These are phyloP conservation scores for Ganoderma multipileum DNA, from an alignment of 1,284 basidiomycete species.

Conservation along the genomic window DNA sequence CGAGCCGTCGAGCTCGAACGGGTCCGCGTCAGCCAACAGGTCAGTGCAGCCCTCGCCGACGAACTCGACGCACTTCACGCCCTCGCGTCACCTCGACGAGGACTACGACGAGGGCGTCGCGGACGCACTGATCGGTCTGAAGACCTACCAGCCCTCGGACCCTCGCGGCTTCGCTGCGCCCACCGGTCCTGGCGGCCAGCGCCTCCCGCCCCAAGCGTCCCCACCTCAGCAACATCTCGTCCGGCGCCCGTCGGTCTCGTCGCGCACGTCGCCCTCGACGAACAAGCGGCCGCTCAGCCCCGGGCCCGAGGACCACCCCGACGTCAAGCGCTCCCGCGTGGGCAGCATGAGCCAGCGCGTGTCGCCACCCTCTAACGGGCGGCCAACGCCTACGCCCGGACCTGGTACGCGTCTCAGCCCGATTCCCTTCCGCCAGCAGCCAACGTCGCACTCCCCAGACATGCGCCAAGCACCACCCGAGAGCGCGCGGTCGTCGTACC, in stretches of 20 bases:
- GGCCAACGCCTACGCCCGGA: slow-evolving; percentile 49
- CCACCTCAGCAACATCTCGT: slow-evolving; percentile 32
- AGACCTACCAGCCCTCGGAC: slow-evolving; percentile 44
- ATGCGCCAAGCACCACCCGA: slow-evolving; percentile 49
- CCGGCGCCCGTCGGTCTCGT: slow-evolving; percentile 36
- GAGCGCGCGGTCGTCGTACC: slow-evolving; percentile 47
- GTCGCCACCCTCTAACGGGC: slow-evolving; percentile 57
- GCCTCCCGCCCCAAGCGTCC: slow-evolving; percentile 19
- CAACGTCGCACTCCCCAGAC: slow-evolving; percentile 62
- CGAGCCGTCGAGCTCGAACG: slow-evolving; percentile 66
- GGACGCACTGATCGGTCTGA: slow-evolving; percentile 71
- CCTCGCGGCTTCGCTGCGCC: slow-evolving; percentile 35
- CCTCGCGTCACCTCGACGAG: slow-evolving; percentile 75
- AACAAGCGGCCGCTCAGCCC: slow-evolving; percentile 73
- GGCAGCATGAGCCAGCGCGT: slow-evolving; percentile 58
- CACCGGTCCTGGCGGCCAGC: slow-evolving; percentile 24
- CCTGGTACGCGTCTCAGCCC: slow-evolving; percentile 73
- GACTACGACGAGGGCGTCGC: slow-evolving; percentile 84
- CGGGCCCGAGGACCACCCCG: slow-evolving; percentile 58
- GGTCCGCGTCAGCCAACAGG: slow-evolving; percentile 60
- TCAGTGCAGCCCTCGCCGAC: slow-evolving; percentile 73
- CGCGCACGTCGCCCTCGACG: slow-evolving; percentile 38
- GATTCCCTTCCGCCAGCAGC: slow-evolving; percentile 75
- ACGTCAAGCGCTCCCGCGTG: slow-evolving; percentile 67
- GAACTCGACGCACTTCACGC: slow-evolving; percentile 60